Conservation (phyloP, 2,329 filamentous ascomycete species). For the Colletotrichum siamense region DNA sequence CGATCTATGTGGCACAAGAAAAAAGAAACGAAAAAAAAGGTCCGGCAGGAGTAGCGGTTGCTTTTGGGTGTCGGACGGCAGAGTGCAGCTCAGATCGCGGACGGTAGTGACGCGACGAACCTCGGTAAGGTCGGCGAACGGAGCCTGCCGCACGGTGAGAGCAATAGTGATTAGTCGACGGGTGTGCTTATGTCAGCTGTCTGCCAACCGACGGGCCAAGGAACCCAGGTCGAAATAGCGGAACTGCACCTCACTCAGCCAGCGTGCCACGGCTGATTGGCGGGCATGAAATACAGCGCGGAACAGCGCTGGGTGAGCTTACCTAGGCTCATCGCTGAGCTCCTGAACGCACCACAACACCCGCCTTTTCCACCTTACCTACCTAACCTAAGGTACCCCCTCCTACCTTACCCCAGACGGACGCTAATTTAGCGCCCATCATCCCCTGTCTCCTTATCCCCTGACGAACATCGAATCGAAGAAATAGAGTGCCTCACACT, state of each 20-base stretch:
- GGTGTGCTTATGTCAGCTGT: constrained; percentile 2
- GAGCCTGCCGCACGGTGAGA: neutral
- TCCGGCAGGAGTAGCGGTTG: neutral
- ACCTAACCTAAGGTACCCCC: too few species aligned
- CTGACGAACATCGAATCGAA: neutral
- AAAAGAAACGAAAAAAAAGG: neutral
- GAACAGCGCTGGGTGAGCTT: neutral
- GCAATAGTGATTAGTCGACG: constrained; percentile 8
- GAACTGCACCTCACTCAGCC: neutral
- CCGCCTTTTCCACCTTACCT: neutral
- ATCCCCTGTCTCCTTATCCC: neutral
- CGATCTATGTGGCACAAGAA: neutral
- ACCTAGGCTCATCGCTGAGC: neutral
- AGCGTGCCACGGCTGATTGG: neutral
- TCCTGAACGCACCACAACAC: neutral
- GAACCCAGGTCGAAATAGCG: neutral
- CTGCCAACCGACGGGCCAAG: neutral
- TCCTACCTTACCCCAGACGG: neutral
- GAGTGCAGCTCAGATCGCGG: neutral
- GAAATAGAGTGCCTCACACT: neutral
- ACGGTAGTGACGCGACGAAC: constrained; percentile 3
- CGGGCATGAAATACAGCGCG: neutral
- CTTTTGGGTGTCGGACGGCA: neutral
- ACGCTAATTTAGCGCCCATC: neutral
- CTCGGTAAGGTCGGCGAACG: constrained; percentile 11